These are phyloP conservation scores for Pythium dissimile DNA, from an alignment of 352 stramenopile genomes.

Conservation along the genomic window DNA sequence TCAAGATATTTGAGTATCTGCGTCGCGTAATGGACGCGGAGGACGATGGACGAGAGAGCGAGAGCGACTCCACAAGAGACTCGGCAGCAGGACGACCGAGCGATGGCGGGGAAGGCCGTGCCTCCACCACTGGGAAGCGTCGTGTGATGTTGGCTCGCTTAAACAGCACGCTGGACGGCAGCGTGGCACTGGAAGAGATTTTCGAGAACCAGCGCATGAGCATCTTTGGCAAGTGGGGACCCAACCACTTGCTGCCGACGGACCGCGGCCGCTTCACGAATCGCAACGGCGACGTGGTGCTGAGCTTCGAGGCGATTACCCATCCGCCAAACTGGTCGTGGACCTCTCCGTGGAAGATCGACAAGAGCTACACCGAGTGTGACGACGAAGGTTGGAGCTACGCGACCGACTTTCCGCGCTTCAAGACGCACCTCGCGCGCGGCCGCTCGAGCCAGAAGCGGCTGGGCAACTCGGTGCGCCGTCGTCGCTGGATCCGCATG, in stretches of 20 bases:
- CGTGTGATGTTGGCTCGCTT: conserved; percentile 43
- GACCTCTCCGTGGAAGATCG: conserved; percentile 83
- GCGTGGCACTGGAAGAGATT: conserved; percentile 80
- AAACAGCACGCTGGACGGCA: conserved; percentile 69
- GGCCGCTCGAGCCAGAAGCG: conserved; percentile 80
- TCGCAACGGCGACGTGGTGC: conserved; percentile 66
- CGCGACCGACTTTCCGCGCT: conserved; percentile 80
- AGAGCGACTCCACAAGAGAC: neutral
- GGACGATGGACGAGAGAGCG: neutral
- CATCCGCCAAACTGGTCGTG: conserved; percentile 78
- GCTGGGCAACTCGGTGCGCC: conserved; percentile 64
- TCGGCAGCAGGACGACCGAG: neutral
- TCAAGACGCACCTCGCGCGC: conserved; percentile 76
- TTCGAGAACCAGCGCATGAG: conserved; percentile 87
- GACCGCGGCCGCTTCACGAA: conserved; percentile 81
- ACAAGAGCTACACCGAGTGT: conserved; percentile 87
- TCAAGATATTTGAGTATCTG: conserved; percentile 55
- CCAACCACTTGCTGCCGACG: conserved; percentile 78
- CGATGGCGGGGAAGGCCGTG: neutral
- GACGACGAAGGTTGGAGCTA: conserved; percentile 89
- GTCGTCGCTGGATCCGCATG: conserved; percentile 83
- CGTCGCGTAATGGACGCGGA: conserved; percentile 16
- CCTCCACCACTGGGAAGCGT: neutral
- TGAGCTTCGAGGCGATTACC: conserved; percentile 78
- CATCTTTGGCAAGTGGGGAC: conserved; percentile 86